These are phyloP conservation scores for Mycena latifolia DNA, from an alignment of 768 basidiomycete species.

Conservation along the genomic window DNA sequence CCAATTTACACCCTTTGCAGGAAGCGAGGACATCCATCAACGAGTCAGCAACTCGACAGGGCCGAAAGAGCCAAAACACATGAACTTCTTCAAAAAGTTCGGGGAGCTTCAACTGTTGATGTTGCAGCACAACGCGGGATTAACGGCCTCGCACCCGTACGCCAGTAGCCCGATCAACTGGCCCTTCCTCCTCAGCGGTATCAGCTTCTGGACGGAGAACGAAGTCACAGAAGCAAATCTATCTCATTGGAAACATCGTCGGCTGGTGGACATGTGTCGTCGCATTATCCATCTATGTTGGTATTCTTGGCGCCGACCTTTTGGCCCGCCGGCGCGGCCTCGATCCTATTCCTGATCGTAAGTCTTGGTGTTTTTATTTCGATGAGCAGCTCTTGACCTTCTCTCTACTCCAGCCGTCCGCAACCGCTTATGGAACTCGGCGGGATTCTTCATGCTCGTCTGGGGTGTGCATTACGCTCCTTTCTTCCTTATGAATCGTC, in stretches of 20 bases:
- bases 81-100: conserved; percentile 97
- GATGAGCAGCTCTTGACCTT: background rate
- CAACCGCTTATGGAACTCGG: conserved; percentile 94
- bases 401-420: conserved; percentile 74
- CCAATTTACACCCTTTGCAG: conserved; percentile 46
- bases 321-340: conserved; percentile 88
- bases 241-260: conserved; percentile 93
- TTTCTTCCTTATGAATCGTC: conserved; percentile 98
- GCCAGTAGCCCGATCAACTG: conserved; percentile 97
- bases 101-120: conserved; percentile 93
- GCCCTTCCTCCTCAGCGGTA: conserved; percentile 96
- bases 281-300: conserved; percentile 88
- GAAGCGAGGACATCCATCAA: conserved; percentile 66
- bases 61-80: conserved; percentile 78
- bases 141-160: conserved; percentile 98
- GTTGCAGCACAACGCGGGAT: conserved; percentile 98
- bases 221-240: conserved; percentile 92
- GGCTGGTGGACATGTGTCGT: conserved; percentile 97
- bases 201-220: conserved; percentile 97
- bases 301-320: conserved; percentile 91
- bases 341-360: conserved; percentile 89
- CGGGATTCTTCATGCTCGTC: conserved; percentile 94
- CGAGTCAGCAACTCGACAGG: conserved; percentile 65
- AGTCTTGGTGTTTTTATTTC: conserved; percentile 47
- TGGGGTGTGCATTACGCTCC: conserved; percentile 98